phyloP scores from a whole-genome alignment of 768 basidiomycete genomes.

The Leccinum fibrillosum region DNA sequence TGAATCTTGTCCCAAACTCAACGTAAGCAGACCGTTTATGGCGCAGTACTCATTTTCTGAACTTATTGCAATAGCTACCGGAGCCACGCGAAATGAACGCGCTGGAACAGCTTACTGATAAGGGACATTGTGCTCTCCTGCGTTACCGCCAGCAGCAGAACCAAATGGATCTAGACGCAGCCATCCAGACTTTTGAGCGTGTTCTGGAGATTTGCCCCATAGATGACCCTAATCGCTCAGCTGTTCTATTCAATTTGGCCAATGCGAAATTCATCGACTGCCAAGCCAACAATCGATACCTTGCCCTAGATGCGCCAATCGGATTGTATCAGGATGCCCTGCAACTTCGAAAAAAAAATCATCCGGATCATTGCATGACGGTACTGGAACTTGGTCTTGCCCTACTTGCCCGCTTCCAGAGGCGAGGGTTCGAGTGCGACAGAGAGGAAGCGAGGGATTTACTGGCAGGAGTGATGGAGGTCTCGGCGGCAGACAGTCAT shows the following conservation, averaged over 20 bases:
- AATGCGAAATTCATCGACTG: background rate
- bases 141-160: background rate
- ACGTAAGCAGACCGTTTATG: background rate
- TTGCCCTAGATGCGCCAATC: background rate
- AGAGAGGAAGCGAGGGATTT: background rate
- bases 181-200: background rate
- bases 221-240: background rate
- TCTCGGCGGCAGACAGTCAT: background rate
- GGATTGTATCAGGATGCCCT: background rate
- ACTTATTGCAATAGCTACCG: background rate
- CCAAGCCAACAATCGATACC: background rate
- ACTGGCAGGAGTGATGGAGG: background rate
- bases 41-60: background rate
- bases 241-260: background rate
- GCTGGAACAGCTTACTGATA: background rate
- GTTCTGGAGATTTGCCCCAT: background rate
- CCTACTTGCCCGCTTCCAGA: background rate
- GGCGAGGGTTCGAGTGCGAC: background rate
- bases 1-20: background rate
- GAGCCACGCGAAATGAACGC: background rate
- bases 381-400: background rate
- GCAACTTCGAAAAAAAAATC: background rate
- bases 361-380: background rate
- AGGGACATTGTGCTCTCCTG: background rate
- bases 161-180: background rate